Evolutionary conservation across 192 early-diverging fungal genomes (phyloP).

Genomic region (Coemansia sp.): DNA sequence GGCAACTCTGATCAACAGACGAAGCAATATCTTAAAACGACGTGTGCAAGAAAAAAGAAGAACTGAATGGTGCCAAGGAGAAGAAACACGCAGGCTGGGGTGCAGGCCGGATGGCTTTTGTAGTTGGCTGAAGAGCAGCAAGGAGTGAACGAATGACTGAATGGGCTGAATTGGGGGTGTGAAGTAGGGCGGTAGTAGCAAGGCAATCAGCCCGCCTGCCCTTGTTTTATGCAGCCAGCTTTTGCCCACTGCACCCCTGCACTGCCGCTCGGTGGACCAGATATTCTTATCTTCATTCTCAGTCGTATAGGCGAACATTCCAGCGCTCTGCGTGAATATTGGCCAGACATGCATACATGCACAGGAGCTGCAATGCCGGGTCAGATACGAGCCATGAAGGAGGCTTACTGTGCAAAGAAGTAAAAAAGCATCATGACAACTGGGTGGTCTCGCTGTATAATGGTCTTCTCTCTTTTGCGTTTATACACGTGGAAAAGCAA

Average conservation of each 20-base stretch:
- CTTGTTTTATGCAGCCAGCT: neutral
- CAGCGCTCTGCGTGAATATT: neutral
- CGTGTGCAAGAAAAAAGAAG: constrained; percentile 7
- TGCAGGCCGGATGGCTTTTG: constrained; percentile 3
- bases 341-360: neutral
- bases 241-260: neutral
- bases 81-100: neutral
- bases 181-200: constrained; percentile 3
- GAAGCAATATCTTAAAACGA: constrained; percentile 6
- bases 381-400: neutral
- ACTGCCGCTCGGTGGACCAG: neutral
- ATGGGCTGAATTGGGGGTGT: neutral
- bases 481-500: constrained; percentile 2
- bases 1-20: constrained; percentile 39
- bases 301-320: neutral
- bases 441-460: constrained; percentile 1
- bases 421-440: neutral
- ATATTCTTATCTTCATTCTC: neutral
- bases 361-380: neutral
- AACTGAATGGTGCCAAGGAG: constrained; percentile 8
- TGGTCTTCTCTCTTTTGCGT: neutral
- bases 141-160: neutral
- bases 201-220: neutral
- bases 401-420: neutral
- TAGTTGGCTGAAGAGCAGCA: neutral